phyloP scores from a whole-genome alignment of 139 green algal genomes.

The Tetradesmus obliquus region DNA sequence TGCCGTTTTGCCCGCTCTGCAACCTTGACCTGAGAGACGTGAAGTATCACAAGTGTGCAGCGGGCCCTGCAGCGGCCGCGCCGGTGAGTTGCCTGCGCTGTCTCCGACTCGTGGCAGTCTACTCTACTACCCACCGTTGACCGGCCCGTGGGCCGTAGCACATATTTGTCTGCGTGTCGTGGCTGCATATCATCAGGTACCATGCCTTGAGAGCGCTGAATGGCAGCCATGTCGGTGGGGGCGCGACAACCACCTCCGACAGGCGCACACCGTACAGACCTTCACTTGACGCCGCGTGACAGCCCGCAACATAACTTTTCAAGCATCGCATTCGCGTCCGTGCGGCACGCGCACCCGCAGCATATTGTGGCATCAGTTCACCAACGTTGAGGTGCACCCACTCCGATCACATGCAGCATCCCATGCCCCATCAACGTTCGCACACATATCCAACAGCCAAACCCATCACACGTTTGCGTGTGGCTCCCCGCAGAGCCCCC shows the following conservation, averaged over 20 bases:
- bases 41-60: slow-evolving; percentile 77
- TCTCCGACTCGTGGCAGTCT: slow-evolving; percentile 10
- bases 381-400: neutral
- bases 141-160: neutral
- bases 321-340: neutral
- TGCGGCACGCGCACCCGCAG: neutral
- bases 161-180: no score
- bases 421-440: neutral
- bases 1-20: slow-evolving; percentile 78
- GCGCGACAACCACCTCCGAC: neutral
- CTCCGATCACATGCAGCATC: neutral
- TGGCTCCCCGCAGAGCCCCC: no score
- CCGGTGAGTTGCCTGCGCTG: slow-evolving; percentile 34
- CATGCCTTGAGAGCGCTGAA: neutral
- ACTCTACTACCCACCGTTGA: slow-evolving; percentile 23
- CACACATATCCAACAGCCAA: no score
- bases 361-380: neutral
- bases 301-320: neutral
- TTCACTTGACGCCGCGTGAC: neutral
- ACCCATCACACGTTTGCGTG: no score
- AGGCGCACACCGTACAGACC: neutral
- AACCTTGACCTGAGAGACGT: slow-evolving; percentile 64
- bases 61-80: slow-evolving; percentile 54
- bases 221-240: neutral
- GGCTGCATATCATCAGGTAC: neutral